Evolutionary conservation across 2,329 filamentous ascomycete genomes (phyloP).

Genomic region (Cladosporium sphaerospermum): DNA sequence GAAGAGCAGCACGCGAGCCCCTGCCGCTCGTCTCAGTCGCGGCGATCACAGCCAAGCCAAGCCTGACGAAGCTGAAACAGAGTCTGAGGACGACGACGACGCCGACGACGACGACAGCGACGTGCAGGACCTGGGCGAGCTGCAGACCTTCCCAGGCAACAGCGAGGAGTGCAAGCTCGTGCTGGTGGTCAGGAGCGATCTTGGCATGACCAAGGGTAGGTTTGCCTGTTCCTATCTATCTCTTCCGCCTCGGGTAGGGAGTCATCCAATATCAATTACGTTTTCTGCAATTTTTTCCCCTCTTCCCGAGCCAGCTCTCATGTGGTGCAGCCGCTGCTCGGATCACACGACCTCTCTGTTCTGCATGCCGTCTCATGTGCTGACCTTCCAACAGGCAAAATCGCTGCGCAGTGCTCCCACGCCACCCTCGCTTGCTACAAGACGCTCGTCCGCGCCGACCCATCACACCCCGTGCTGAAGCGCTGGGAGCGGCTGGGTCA

Average conservation of each 20-base stretch:
- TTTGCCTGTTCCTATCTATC: conserved; percentile 16
- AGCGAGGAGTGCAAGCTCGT: conserved; percentile 91
- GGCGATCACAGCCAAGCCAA: conserved; percentile 20
- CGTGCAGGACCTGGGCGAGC: conserved; percentile 39
- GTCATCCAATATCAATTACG: neutral
- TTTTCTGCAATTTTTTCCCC: conserved; percentile 8
- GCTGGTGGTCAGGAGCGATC: conserved; percentile 82
- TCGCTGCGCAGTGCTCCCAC: conserved; percentile 89
- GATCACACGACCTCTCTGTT: conserved; percentile 2
- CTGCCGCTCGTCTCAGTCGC: conserved; percentile 9
- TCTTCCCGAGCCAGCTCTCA: conserved; percentile 12
- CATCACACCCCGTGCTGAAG: conserved; percentile 59
- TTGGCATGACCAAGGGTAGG: conserved; percentile 95
- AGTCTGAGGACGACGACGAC: conserved; percentile 29
- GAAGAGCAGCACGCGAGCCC: conserved; percentile 32
- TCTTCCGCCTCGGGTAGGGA: neutral
- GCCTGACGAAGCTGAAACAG: conserved; percentile 22
- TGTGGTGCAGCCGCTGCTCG: neutral
- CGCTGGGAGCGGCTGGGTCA: conserved; percentile 85
- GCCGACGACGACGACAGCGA: conserved; percentile 32
- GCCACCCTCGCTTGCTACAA: conserved; percentile 99
- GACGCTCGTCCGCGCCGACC: conserved; percentile 53
- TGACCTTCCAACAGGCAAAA: conserved; percentile 64
- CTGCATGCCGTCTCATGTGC: conserved; percentile 4
- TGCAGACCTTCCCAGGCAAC: conserved; percentile 40